These are phyloP conservation scores for Porphyrellus cyaneotinctus DNA, from an alignment of 768 basidiomycete genomes.

Conservation along the genomic window DNA sequence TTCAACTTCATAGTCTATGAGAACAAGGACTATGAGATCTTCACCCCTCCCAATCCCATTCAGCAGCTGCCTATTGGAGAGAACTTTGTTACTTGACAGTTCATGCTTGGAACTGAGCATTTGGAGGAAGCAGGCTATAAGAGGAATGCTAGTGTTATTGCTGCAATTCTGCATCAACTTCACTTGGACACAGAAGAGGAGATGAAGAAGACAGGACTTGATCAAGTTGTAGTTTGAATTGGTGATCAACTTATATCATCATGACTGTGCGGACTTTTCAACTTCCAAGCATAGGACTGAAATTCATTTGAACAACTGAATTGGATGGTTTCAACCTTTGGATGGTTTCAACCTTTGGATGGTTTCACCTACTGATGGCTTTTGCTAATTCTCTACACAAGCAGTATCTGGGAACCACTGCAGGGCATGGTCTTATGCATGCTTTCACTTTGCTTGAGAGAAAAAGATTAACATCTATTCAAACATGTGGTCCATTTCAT, in stretches of 20 bases:
- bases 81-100: slow-evolving; percentile 31
- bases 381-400: slow-evolving; percentile 38
- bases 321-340: slow-evolving; percentile 30
- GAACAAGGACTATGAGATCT: slow-evolving; percentile 8
- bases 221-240: slow-evolving; percentile 31
- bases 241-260: slow-evolving; percentile 43
- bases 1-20: slow-evolving; percentile 30
- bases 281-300: slow-evolving; percentile 33
- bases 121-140: slow-evolving; percentile 41
- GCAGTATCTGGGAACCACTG: slow-evolving; percentile 29
- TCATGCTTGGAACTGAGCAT: slow-evolving; percentile 33
- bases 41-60: slow-evolving; percentile 21
- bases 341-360: slow-evolving; percentile 37
- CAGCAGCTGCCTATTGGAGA: slow-evolving; percentile 26
- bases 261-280: slow-evolving; percentile 35
- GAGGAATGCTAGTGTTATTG: slow-evolving; percentile 28
- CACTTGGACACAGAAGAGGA: slow-evolving; percentile 19
- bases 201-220: slow-evolving; percentile 13
- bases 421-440: neutral
- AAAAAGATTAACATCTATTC: neutral
- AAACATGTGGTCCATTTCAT: neutral
- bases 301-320: slow-evolving; percentile 39
- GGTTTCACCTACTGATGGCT: slow-evolving; percentile 42
- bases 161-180: slow-evolving; percentile 8
- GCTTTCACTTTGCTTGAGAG: neutral